phyloP scores from a whole-genome alignment of 1,284 basidiomycete species.

The Waitea zeae region DNA sequence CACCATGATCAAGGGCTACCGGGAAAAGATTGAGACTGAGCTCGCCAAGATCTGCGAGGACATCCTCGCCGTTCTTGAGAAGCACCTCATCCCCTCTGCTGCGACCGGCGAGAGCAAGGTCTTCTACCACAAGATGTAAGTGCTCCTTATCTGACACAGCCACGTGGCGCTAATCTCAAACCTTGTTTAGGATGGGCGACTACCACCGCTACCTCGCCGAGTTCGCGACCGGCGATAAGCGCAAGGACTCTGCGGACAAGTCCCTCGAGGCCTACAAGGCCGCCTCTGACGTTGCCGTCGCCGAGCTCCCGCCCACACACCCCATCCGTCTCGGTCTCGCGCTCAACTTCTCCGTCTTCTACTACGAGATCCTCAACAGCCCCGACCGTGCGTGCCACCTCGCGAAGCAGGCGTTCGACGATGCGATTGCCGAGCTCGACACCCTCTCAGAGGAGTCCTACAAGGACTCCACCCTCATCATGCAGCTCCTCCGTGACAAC shows the following conservation, averaged over 20 bases:
- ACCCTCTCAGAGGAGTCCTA: constrained; percentile 99
- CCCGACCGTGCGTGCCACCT: constrained; percentile 99
- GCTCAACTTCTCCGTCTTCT: constrained; percentile 99
- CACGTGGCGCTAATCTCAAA: constrained; percentile 2
- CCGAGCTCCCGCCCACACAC: constrained; percentile 96
- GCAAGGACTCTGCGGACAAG: constrained; percentile 97
- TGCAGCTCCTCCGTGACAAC: constrained; percentile 99
- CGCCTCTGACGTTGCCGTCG: constrained; percentile 94
- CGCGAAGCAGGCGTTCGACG: constrained; percentile 99
- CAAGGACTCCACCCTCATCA: constrained; percentile 98
- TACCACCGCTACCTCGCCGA: constrained; percentile 99
- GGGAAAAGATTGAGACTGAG: constrained; percentile 97
- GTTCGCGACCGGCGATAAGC: constrained; percentile 97
- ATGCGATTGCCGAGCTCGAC: constrained; percentile 99
- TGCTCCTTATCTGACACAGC: constrained; percentile 6
- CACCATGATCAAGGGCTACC: constrained; percentile 96
- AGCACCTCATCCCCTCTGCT: constrained; percentile 97
- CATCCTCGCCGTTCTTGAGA: constrained; percentile 96
- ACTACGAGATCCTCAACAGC: constrained; percentile 99
- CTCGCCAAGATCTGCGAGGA: constrained; percentile 99
- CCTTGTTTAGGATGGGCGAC: constrained; percentile 83
- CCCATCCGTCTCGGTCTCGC: constrained; percentile 98
- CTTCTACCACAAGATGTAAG: constrained; percentile 99
- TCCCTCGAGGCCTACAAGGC: constrained; percentile 99
- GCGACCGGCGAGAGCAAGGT: constrained; percentile 98